Conservation (phyloP, 305 asterid genomes). For the Ajuga reptans region DNA sequence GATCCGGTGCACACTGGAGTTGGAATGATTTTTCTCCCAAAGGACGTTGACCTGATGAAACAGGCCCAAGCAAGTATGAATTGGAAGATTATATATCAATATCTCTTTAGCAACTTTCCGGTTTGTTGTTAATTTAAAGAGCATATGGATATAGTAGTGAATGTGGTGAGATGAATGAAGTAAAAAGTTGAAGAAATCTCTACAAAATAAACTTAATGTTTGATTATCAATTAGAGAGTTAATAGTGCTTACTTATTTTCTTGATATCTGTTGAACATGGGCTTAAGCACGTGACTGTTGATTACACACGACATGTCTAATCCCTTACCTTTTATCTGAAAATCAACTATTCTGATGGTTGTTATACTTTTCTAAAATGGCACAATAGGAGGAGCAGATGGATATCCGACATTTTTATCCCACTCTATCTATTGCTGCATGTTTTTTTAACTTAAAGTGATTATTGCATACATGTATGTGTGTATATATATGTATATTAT, state of each 20-base stretch:
- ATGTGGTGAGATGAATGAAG: slow-evolving; percentile 1
- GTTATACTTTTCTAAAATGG: background rate
- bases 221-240: background rate
- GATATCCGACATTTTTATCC: background rate
- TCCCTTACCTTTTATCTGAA: background rate
- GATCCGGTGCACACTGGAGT: slow-evolving; percentile 83
- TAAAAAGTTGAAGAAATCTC: slow-evolving; percentile 1
- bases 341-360: background rate
- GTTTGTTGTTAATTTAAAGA: background rate
- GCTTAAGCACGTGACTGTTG: background rate
- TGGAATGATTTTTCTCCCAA: slow-evolving; percentile 93
- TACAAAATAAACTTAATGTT: background rate
- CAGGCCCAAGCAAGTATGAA: slow-evolving; percentile 69
- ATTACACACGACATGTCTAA: background rate
- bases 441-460: background rate
- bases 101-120: background rate
- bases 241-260: background rate
- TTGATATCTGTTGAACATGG: background rate
- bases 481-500: background rate
- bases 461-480: background rate
- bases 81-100: background rate
- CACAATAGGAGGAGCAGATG: background rate
- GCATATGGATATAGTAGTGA: background rate
- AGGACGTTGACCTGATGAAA: slow-evolving; percentile 53
- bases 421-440: background rate